Conservation (phyloP, 805 yeast genomes). For the Torulaspora gathmanii region DNA sequence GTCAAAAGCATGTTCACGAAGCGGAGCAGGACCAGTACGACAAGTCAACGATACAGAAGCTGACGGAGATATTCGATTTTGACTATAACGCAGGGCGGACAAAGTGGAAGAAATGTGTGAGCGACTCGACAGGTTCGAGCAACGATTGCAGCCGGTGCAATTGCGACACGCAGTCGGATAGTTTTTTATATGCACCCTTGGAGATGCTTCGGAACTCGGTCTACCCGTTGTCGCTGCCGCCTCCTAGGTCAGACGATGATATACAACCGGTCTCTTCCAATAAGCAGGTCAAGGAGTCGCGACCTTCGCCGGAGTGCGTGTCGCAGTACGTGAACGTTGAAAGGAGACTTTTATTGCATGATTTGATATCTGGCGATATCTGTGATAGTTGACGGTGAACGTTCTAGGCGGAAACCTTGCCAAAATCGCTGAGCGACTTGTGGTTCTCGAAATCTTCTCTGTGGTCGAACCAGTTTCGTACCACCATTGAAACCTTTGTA, state of each 20-base stretch:
- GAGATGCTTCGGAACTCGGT: constrained; percentile 6
- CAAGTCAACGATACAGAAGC: constrained; percentile 8
- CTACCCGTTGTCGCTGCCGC: constrained; percentile 10
- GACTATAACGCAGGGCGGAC: constrained; percentile 3
- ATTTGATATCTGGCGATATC: constrained; percentile 23
- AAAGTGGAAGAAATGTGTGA: not conserved
- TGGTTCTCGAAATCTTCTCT: constrained; percentile 4
- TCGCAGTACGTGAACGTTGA: constrained; percentile 1
- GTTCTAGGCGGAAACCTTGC: not conserved
- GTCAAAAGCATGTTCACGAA: constrained; percentile 1
- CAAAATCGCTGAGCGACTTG: not conserved
- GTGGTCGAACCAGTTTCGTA: constrained; percentile 32
- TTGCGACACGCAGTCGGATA: constrained; percentile 1
- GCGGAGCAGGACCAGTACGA: constrained; percentile 3
- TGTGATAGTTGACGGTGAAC: constrained; percentile 5
- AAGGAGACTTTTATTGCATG: constrained; percentile 18
- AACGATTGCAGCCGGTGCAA: not conserved
- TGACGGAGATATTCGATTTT: constrained; percentile 12
- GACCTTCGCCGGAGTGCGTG: not conserved
- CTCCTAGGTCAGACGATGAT: constrained; percentile 15
- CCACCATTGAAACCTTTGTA: constrained; percentile 17
- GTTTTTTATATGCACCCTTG: constrained; percentile 6
- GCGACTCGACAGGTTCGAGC: not conserved
- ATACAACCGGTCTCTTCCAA: constrained; percentile 10
- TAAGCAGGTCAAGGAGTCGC: not conserved